phyloP scores from a whole-genome alignment of 2,329 filamentous ascomycete species.

The Fusarium denticulatum region DNA sequence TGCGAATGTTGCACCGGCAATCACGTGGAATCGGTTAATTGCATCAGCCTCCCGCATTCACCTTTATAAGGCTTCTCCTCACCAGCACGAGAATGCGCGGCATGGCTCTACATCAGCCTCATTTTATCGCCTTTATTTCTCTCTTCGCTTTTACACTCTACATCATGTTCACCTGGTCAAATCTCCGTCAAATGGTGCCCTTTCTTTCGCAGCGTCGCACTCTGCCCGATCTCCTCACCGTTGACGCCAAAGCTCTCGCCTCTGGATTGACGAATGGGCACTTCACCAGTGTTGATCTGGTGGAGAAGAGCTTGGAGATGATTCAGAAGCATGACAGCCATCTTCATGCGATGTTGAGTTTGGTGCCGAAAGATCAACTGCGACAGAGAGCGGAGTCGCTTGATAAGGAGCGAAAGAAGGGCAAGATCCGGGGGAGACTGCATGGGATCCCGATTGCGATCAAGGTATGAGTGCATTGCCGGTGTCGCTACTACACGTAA shows the following conservation, averaged over 20 bases:
- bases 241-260: neutral
- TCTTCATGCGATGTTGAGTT: neutral
- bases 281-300: neutral
- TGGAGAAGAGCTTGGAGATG: neutral
- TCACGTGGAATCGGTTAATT: neutral
- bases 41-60: neutral
- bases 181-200: neutral
- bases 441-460: neutral
- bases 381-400: neutral
- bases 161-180: neutral
- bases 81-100: neutral
- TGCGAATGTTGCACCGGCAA: neutral
- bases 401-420: neutral
- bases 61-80: neutral
- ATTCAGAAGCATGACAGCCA: neutral
- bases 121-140: neutral
- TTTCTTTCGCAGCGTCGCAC: neutral
- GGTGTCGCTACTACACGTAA: accelerated
- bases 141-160: neutral
- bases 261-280: neutral
- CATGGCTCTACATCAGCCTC: neutral
- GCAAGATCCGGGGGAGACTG: neutral
- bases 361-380: neutral
- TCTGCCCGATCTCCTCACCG: neutral
- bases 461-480: neutral